Evolutionary conservation across 257 asterid species (phyloP), one percentile per base, ranked within the genome.

Genomic region (Verbena officinalis): DNA sequence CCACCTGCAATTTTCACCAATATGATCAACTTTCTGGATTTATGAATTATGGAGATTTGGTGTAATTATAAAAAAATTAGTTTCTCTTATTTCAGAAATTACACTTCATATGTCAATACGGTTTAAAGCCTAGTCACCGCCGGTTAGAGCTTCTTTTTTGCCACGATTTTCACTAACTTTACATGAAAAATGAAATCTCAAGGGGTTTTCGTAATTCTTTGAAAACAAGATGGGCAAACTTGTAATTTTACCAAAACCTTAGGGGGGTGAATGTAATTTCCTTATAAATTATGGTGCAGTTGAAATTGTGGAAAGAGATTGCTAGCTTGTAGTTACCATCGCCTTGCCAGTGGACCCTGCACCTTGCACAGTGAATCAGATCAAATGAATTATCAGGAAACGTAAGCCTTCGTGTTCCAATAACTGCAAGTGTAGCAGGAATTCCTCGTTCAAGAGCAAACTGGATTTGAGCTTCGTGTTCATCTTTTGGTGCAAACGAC

Each of bases 381-480:
- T 94, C 99, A 24, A 68, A 90, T 44, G 81, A 82, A 74, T 84
- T 90, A 59, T 90, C 96, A 9, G 97, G 95, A 79, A 90, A 88
- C 20, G 85, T 53, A 59, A 94, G 84, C 80, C 70, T 88, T 64
- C 88, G 86, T 39, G 97, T 88, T 61, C 96, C 96, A 48, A 94
- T 94, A 50, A 94, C 96, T 30, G 97, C 83, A 63, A 94, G 94
- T 5, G 77, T 77, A 55, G 99, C 95, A 6, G 96, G 96, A 75
- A 90, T 88, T 73, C 99, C 99, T 50, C 97, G 76, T 77, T 94
- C 99, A 46, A 94, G 95, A 16, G 99, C 96, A 75, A 94, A 90
- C 75, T 94, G 99, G 69, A 94, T 90, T 71, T 94, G 99, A 71
- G 99, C 99, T 75, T 94, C 99, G n/a, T 90, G 99, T 73, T 94